Base-by-base conservation (phyloP, 2,329 filamentous ascomycete genomes). In the Camptophora hylomeconis region DNA sequence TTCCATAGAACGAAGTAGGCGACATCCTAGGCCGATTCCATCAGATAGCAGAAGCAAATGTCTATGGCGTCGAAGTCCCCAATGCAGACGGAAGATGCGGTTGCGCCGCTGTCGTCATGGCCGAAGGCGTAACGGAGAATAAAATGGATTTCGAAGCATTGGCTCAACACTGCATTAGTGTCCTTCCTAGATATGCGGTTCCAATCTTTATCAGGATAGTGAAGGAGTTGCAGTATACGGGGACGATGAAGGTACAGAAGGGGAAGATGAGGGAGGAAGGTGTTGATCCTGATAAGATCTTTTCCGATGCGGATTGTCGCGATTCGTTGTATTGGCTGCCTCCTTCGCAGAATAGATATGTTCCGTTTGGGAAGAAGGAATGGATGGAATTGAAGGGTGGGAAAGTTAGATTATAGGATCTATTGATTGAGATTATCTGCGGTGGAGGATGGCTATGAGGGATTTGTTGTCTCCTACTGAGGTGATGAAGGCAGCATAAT, bases 221-320 rank as follows among this genome's bases (percentile, higher is more conserved):
- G 12, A 54, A 63, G 18, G 56, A 58, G 26, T 60, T 67, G 31
- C 69, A 65, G 19, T 69, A 75, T 5, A 77, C 72, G 44, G 74
- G 79, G 45, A 86, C 82, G 42, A 79, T 83, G 49, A 86, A 86
- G 56, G 77, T 83, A 53, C 80, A 82, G 47, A 86, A 86, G 49
- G 67, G 74, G 2, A 72, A 72, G 0, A 56, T 83, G 24, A 64
- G 41, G 18, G 22, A 11, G 23, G 37, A 45, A 21, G 39, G 42
- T 17, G 35, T 43, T 5, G 39, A 45, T 24, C 20, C 36, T n/a
- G 39, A 37, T 11, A 41, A 39, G 33, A 37, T 43, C 17, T 19
- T 17, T 7, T 23, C 17, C 3, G 35, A 32, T 3, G 36, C 31
- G 9, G 28, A 31, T 23, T 11, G 7, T 2, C 13, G 14, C 12